Evolutionary conservation across 176 grass and related monocot genomes (phyloP), one percentile per base, ranked within the genome.

Genomic region (Rhynchospora breviuscula): DNA sequence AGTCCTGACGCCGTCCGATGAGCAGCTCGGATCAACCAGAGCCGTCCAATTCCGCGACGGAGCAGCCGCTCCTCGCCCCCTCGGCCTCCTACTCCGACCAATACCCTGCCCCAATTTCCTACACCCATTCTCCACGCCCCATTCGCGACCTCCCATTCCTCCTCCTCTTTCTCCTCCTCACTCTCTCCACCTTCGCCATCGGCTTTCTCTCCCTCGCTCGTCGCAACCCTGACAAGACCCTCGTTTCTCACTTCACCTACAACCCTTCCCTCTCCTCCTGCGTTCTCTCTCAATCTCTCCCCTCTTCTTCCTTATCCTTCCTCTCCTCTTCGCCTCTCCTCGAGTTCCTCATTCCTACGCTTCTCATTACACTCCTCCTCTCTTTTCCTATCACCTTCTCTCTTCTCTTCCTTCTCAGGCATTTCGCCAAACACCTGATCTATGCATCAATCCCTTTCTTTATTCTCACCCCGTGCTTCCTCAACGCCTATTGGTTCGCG

Each of bases 401-500:
- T 11, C 15, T 85, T 21, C 85, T 90, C 22, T 87, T 85, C 58
- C 35, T 90, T 14, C 85, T 90, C 8, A 79, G 47, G 14, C 76
- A 45, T 23, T 90, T 67, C 40, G 59, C 89, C 67, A 85, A 87
- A 59, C 85, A 87, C 46, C 63, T 90, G 26, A 65, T 90, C 19
- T 90, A 90, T 76, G 40, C 82, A 0, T 40, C 57, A 23, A 63
- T 90, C 25, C 89, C 89, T 59, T 90, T 90, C 76, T 90, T 90
- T 67, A 67, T 90, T 77, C 47, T 90, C 76, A 90, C 67, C 31
- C 89, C 85, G 7, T 67, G 81, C 56, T 85, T 87, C 59, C 66
- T 90, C 78, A 90, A 90, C 33, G 56, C 59, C n/a, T 90, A 82
- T 48, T 90, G 89, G 89, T 90, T 90, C 47, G 85, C 58, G 43